A percentile compares a stretch with the other conserved stretches of the same genome.
These are phyloP conservation scores for Fomitopsis pinicola DNA, from an alignment of 1,284 basidiomycete genomes.

Conservation along the genomic window DNA sequence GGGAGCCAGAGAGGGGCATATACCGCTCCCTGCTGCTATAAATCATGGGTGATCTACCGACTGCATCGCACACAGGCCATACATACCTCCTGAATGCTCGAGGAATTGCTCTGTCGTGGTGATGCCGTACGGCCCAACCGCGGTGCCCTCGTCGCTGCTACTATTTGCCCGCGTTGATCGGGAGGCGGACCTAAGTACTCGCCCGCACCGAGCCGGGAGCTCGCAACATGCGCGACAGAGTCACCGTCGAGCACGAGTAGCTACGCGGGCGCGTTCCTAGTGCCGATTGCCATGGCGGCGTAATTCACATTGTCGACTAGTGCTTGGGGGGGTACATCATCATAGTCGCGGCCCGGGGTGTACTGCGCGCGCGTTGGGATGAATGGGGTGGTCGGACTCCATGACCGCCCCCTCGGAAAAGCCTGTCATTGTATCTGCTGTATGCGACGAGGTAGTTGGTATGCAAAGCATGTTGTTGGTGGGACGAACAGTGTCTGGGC, in stretches of 20 bases:
- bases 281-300: neutral
- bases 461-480: too few relatives aligned
- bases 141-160: neutral
- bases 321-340: neutral
- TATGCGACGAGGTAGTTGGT: neutral
- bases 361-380: neutral
- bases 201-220: neutral
- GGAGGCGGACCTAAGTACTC: neutral
- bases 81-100: neutral
- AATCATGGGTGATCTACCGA: neutral
- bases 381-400: neutral
- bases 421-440: neutral
- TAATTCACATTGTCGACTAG: neutral
- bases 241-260: neutral
- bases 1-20: neutral
- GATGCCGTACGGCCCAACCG: neutral
- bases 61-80: neutral
- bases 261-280: neutral
- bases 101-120: neutral
- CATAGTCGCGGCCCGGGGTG: neutral
- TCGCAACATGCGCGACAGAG: neutral
- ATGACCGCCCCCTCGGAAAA: neutral
- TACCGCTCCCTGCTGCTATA: neutral
- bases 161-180: neutral
- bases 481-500: too few relatives aligned